phyloP scores from a whole-genome alignment of 2,329 filamentous ascomycete genomes.

The Microsporum canis region DNA sequence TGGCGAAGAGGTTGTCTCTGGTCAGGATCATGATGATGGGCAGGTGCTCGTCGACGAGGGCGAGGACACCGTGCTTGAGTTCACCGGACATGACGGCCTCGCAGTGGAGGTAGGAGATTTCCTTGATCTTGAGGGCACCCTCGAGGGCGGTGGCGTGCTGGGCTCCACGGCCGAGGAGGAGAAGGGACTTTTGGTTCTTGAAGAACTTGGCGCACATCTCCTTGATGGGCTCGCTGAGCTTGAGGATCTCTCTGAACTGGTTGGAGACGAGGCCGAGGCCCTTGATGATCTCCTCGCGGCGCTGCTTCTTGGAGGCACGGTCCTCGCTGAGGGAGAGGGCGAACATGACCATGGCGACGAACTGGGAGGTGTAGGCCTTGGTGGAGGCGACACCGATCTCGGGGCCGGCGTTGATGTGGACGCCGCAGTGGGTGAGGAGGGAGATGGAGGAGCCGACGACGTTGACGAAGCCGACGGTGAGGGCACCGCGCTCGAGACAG shows the following conservation, averaged over 20 bases:
- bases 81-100: conserved; percentile 99
- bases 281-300: conserved; percentile 92
- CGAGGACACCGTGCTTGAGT: conserved; percentile 96
- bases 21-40: conserved; percentile 99
- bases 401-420: conserved; percentile 96
- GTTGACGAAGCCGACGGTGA: conserved; percentile 98
- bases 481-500: conserved; percentile 91
- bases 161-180: conserved; percentile 85
- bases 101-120: conserved; percentile 98
- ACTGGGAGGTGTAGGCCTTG: conserved; percentile 98
- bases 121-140: conserved; percentile 97
- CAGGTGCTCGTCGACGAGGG: conserved; percentile 93
- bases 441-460: conserved; percentile 98
- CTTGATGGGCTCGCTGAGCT: conserved; percentile 90
- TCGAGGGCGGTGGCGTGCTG: conserved; percentile 96
- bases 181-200: conserved; percentile 92
- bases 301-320: conserved; percentile 82
- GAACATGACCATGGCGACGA: conserved; percentile 99
- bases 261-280: conserved; percentile 75
- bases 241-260: conserved; percentile 84
- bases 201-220: conserved; percentile 81
- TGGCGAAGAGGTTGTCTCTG: conserved; percentile 88
- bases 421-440: conserved; percentile 97
- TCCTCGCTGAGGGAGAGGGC: conserved; percentile 93
- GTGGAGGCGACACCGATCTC: conserved; percentile 98